phyloP scores from a whole-genome alignment of 1,139 yeast genomes.

The Debaryomycetaceae sp. region DNA sequence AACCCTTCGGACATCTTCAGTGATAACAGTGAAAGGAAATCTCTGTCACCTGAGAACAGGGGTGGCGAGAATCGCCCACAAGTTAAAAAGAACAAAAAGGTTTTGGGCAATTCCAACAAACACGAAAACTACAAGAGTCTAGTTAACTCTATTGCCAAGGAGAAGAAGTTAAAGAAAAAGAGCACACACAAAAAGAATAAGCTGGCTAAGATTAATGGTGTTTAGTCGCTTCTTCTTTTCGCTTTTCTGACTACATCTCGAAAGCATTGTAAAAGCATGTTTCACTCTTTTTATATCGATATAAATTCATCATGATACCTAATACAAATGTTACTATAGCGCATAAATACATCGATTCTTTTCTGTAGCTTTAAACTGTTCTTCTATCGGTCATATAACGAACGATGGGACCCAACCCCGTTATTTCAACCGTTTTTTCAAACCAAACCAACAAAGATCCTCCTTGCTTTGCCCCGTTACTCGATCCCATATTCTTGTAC shows the following conservation, averaged over 20 bases:
- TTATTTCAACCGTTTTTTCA: constrained; percentile 78
- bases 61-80: neutral
- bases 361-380: constrained; percentile 45
- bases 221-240: neutral
- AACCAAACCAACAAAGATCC: constrained; percentile 88
- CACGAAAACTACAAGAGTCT: constrained; percentile 13
- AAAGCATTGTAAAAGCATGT: neutral
- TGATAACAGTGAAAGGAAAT: neutral
- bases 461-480: constrained; percentile 81
- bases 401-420: constrained; percentile 88
- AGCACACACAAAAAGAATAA: constrained; percentile 5
- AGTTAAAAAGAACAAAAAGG: neutral
- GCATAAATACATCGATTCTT: neutral
- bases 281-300: neutral
- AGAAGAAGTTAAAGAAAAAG: constrained; percentile 12
- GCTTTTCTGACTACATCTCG: neutral
- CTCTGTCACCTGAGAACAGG: neutral
- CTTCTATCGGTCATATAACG: constrained; percentile 85
- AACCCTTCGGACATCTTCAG: constrained; percentile 4
- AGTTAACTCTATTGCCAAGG: constrained; percentile 14
- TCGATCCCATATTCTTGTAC: constrained; percentile 78
- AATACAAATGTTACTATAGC: neutral
- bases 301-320: neutral
- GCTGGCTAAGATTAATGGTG: constrained; percentile 1
- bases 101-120: constrained; percentile 12